Conservation (phyloP, 176 grass and related monocot species). For the Carex cristatella region DNA sequence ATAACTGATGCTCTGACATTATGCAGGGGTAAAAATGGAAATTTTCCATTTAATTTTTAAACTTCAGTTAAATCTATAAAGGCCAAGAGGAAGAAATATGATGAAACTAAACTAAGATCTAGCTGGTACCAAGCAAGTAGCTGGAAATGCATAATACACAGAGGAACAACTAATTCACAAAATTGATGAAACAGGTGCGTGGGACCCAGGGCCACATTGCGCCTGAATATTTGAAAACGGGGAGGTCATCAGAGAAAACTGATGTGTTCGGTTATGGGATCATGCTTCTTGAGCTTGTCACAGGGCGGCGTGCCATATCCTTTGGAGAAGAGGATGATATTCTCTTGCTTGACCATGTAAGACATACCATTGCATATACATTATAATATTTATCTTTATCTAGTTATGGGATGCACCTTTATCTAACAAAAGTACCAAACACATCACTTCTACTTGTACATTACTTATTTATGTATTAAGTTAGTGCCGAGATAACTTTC, state of each 20-base stretch:
- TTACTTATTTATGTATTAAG: background rate
- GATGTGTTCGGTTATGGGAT: conserved; percentile 25
- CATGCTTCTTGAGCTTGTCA: conserved; percentile 23
- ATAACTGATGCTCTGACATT: background rate
- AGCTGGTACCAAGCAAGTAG: background rate
- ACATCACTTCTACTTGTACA: background rate
- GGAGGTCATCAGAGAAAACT: conserved; percentile 24
- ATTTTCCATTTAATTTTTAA: background rate
- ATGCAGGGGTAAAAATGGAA: background rate
- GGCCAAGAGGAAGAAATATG: background rate
- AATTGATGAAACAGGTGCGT: conserved; percentile 7
- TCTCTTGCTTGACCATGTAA: conserved; percentile 16
- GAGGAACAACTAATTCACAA: background rate
- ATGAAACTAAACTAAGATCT: background rate
- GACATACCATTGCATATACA: background rate
- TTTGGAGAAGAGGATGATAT: conserved; percentile 4
- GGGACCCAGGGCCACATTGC: conserved; percentile 18
- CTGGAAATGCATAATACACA: background rate
- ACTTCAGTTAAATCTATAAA: background rate
- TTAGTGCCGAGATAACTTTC: background rate
- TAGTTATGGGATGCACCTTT: background rate
- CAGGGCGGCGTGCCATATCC: conserved; percentile 9
- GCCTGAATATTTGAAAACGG: conserved; percentile 19
- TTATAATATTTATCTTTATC: background rate
- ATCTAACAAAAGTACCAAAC: background rate